Evolutionary conservation across 352 stramenopile genomes (phyloP), one percentile per base, ranked within the genome.

Genomic region (Phytophthora ohioensis): DNA sequence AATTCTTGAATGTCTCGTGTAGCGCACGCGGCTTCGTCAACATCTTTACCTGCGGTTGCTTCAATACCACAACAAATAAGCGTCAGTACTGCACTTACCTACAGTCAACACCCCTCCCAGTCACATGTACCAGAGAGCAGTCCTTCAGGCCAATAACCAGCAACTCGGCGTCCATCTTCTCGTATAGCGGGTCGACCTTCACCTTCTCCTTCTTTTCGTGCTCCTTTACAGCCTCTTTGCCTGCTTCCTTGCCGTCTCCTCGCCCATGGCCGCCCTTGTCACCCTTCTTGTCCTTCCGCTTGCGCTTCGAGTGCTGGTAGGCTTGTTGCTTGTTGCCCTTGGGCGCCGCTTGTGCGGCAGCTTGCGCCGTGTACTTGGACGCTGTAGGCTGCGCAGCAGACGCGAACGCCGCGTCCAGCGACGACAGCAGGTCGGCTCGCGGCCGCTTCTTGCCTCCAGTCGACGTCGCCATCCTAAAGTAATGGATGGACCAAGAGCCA

Each of bases 311-410:
- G 64, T 91, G 82, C 63, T 86, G 78, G 60, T 91, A 93, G 55
- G 85, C 85, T 75, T 94, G 87, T 63, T 91, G 85, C 32, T 74
- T 69, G 60, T 71, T 73, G 11, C n/a, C 57, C 38, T 71, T 76
- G 27, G 62, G 48, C 32, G 69, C 73, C n/a, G 72, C 75, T 41
- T 82, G 72, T 34, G 73, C 71, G 3, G 84, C 80, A 35, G 84
- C 85, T 71, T 91, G 73, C 3, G 73, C 56, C 35, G 87, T 94
- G 57, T 94, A 94, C 69, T 94, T 94, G 67, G 82, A 91, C 11
- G 68, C 61, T 43, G 70, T 36, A 17, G 69, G 64, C 48, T 80
- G 57, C 7, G 64, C 67, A 36, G 66, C 41, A 34, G 66, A 69
- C 54, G 82, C 82, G 51, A 94, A 94, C 15, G 81, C 82, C 31